Evolutionary conservation across 345 rosid genomes (phyloP).

Genomic region (Populus davidiana): DNA sequence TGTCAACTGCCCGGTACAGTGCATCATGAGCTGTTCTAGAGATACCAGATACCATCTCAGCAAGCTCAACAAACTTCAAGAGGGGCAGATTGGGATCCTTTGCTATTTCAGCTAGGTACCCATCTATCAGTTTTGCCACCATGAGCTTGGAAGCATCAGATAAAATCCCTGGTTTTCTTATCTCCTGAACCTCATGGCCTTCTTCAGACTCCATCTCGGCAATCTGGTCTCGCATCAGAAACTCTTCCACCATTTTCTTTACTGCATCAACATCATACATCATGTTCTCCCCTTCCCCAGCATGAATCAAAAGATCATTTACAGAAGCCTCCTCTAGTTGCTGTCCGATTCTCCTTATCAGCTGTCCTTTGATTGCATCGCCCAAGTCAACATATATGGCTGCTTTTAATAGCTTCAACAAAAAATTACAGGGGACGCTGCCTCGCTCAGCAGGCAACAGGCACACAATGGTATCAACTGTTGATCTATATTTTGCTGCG

Average conservation of each 20-base stretch:
- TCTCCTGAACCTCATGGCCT: constrained; percentile 37
- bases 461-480: constrained; percentile 55
- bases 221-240: constrained; percentile 51
- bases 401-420: constrained; percentile 76
- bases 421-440: constrained; percentile 68
- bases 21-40: constrained; percentile 79
- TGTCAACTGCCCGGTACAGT: constrained; percentile 79
- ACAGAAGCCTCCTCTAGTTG: constrained; percentile 78
- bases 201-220: constrained; percentile 44
- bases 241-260: constrained; percentile 53
- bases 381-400: constrained; percentile 53
- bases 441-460: constrained; percentile 66
- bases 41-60: constrained; percentile 58
- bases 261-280: constrained; percentile 64
- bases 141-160: constrained; percentile 82
- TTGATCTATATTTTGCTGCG: constrained; percentile 42
- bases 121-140: constrained; percentile 73
- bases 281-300: constrained; percentile 46
- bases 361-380: constrained; percentile 41
- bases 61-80: constrained; percentile 57
- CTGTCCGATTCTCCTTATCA: constrained; percentile 57
- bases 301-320: constrained; percentile 56
- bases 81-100: constrained; percentile 63
- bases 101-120: constrained; percentile 72
- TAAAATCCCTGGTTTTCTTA: constrained; percentile 49